A percentile compares a stretch with the other conserved stretches of the same genome.
Evolutionary conservation across 2,329 filamentous ascomycete genomes (phyloP).

Genomic region (Aspergillus niger): DNA sequence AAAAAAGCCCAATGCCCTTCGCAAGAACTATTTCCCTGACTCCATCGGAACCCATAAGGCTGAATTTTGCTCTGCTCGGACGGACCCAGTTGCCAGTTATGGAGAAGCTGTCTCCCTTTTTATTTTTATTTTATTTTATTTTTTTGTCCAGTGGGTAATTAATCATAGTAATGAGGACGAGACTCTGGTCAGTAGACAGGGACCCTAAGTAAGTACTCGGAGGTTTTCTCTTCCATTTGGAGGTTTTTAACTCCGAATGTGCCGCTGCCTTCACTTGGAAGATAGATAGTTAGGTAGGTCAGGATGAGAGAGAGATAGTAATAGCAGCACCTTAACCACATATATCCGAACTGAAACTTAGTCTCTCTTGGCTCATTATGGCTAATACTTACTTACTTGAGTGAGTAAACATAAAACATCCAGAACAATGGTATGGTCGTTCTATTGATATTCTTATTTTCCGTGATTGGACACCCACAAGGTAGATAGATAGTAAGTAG

Average conservation of each 20-base stretch:
- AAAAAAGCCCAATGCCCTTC: too few relatives aligned
- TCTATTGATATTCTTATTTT: too few relatives aligned
- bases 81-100: not conserved
- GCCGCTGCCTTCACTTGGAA: not conserved
- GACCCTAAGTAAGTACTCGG: not conserved
- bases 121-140: not conserved
- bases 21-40: not conserved
- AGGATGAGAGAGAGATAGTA: not conserved
- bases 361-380: not conserved
- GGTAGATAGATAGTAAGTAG: too few relatives aligned
- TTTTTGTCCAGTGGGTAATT: not conserved
- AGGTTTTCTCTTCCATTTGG: not conserved
- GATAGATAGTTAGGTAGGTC: not conserved
- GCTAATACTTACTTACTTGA: not conserved
- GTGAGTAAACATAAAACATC: not conserved
- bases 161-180: not conserved
- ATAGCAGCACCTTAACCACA: not conserved
- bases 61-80: slow-evolving; percentile 2
- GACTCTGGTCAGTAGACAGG: not conserved
- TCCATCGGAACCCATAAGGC: slow-evolving; percentile 1
- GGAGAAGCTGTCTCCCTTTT: not conserved
- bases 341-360: not conserved
- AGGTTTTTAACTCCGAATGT: not conserved
- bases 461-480: too few relatives aligned
- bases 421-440: too few relatives aligned